A percentile compares a stretch with the other conserved stretches of the same genome.
Evolutionary conservation across 1,284 basidiomycete genomes (phyloP).

Genomic region (Afroboletus lepidellus): DNA sequence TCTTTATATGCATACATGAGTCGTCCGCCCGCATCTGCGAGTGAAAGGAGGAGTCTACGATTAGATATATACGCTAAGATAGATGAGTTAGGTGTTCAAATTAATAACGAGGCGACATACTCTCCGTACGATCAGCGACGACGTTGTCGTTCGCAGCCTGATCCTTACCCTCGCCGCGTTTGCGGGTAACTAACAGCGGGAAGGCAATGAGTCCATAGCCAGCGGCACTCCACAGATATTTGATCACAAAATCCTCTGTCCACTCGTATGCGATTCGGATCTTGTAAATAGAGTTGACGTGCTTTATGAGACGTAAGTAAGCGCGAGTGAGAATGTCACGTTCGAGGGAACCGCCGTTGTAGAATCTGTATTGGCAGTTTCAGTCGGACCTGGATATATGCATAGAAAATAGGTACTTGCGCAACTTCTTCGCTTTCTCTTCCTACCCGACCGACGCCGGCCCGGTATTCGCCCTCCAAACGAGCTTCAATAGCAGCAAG

Average conservation of each 20-base stretch:
- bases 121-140: slow-evolving; percentile 62
- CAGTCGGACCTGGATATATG: slow-evolving; percentile 4
- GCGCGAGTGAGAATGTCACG: slow-evolving; percentile 80
- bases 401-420: slow-evolving; percentile 41
- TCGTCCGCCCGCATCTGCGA: slow-evolving; percentile 93
- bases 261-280: slow-evolving; percentile 83
- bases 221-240: slow-evolving; percentile 90
- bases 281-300: slow-evolving; percentile 93
- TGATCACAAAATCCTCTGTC: slow-evolving; percentile 94
- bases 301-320: slow-evolving; percentile 81
- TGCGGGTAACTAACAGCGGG: slow-evolving; percentile 70
- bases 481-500: slow-evolving; percentile 89
- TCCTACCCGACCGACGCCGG: slow-evolving; percentile 85
- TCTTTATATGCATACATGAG: slow-evolving; percentile 93
- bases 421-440: slow-evolving; percentile 94
- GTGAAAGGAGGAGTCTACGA: slow-evolving; percentile 85
- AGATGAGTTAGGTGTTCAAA: neutral
- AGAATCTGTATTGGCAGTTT: slow-evolving; percentile 65
- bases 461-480: slow-evolving; percentile 87
- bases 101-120: slow-evolving; percentile 37
- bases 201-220: slow-evolving; percentile 89
- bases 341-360: slow-evolving; percentile 86
- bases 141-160: slow-evolving; percentile 28
- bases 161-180: slow-evolving; percentile 12
- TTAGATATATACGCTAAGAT: slow-evolving; percentile 94